A percentile compares a stretch with the other conserved stretches of the same genome.
Evolutionary conservation across 75 land plant genomes (phyloP).

Genomic region (Cunninghamia lanceolata): DNA sequence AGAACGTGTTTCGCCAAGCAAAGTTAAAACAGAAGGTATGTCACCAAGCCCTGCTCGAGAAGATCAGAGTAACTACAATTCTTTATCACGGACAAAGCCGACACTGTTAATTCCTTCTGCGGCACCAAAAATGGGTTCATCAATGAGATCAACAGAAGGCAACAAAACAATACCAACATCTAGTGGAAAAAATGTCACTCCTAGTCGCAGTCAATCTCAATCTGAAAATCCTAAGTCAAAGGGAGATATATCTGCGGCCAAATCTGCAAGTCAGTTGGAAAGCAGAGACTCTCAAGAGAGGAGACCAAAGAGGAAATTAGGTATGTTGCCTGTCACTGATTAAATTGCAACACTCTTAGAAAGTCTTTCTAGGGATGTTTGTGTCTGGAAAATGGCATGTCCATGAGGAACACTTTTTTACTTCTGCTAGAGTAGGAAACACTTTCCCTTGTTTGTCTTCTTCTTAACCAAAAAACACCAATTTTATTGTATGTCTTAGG

Average conservation of each 20-base stretch:
- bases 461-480: background rate
- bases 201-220: background rate
- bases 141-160: conserved; percentile 15
- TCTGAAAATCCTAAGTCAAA: conserved; percentile 13
- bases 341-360: background rate
- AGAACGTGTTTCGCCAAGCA: conserved; percentile 18
- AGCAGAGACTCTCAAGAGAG: conserved; percentile 20
- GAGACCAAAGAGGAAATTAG: conserved; percentile 44
- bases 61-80: conserved; percentile 12
- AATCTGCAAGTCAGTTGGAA: conserved; percentile 13
- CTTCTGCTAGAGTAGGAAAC: background rate
- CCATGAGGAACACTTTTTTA: background rate
- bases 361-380: background rate
- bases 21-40: conserved; percentile 20
- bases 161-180: conserved; percentile 7
- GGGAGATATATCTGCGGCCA: conserved; percentile 9
- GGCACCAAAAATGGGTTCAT: conserved; percentile 21
- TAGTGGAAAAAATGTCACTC: background rate
- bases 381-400: background rate
- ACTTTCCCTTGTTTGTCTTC: background rate
- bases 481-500: background rate
- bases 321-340: conserved; percentile 17
- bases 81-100: conserved; percentile 20
- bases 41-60: conserved; percentile 18
- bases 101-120: conserved; percentile 38